Percentiles rank a stretch among this genome's conserved stretches.
Evolutionary conservation across 345 rosid genomes (phyloP).

Genomic region (Populus deltoides): DNA sequence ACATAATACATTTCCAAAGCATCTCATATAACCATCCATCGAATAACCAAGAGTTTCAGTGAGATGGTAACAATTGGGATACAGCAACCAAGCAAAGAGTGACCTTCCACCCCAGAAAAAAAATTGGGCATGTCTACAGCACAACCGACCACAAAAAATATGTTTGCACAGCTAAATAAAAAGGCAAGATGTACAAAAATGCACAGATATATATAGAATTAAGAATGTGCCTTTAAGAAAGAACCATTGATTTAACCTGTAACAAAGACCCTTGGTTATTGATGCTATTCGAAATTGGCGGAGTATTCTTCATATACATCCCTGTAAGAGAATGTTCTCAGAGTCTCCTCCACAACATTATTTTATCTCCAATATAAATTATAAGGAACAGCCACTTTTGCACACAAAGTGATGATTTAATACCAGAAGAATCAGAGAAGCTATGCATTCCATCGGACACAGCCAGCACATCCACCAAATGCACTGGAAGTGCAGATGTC

Average conservation of each 20-base stretch:
- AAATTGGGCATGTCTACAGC: background rate
- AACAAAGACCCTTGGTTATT: slow-evolving; percentile 56
- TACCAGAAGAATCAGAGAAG: slow-evolving; percentile 63
- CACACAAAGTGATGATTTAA: slow-evolving; percentile 6
- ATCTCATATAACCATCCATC: too few species aligned
- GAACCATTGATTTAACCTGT: slow-evolving; percentile 51
- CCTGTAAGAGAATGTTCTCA: slow-evolving; percentile 40
- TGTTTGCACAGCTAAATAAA: background rate
- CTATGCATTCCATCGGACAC: slow-evolving; percentile 53
- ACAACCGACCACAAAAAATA: background rate
- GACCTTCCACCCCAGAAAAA: too few species aligned
- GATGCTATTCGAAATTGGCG: slow-evolving; percentile 52
- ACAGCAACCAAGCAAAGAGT: too few species aligned
- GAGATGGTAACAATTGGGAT: too few species aligned
- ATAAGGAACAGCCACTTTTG: background rate
- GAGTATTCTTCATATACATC: slow-evolving; percentile 58
- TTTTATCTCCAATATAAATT: background rate
- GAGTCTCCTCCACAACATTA: slow-evolving; percentile 1
- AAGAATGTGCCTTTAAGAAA: background rate
- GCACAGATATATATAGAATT: background rate
- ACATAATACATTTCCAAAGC: too few species aligned
- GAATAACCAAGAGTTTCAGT: too few species aligned
- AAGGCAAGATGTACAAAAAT: background rate
- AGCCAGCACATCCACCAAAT: slow-evolving; percentile 69
- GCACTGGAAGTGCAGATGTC: slow-evolving; percentile 75